Evolutionary conservation across 2,329 filamentous ascomycete species (phyloP), one percentile per base, ranked within the genome.

Genomic region (Colletotrichum tropicicola): DNA sequence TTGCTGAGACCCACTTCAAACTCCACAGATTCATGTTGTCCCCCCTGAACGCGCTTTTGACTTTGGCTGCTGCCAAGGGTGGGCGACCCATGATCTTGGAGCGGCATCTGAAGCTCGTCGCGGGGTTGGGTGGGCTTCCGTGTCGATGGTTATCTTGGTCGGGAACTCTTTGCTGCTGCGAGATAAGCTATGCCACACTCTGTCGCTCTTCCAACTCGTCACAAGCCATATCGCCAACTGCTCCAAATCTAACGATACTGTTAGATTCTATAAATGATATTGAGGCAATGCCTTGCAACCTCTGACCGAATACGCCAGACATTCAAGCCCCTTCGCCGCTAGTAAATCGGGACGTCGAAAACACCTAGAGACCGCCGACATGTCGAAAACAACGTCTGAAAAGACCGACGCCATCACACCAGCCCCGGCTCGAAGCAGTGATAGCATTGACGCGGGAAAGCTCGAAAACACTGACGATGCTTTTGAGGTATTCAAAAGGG

Each of bases 401-500:
- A 68, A 68, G 59, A 37, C 59, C 19, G 70, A 73, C 17, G 53
- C 39, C 44, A 73, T 73, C 23, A 59, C 55, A 10, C 64, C 70
- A 37, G 65, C 58, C 13, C 69, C 70, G 3, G 62, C 30, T 15
- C 59, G 70, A 6, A 70, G 66, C 44, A 70, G 68, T 28, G 67
- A 63, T 2, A 72, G 70, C 54, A 67, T 69, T n/a, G 64, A 70
- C n/a, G 67, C 58, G 13, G 59, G 65, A 45, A 73, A 73, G 58
- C 19, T 69, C 13, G 72, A 70, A 37, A 65, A 71, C 5, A 52
- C 51, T 7, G 69, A 76, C 19, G 70, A 79, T 58, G 59, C 65
- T 12, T 73, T 76, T 54, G 81, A 84, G 58, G 78, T 84, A 1
- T 85, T 84, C 71, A 80, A 82, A 69, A 77, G 77, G 25, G 74